Percentiles rank a stretch among this genome's conserved stretches.
These are phyloP conservation scores for Kwoniella heveanensis DNA, from an alignment of 768 basidiomycete genomes.

Conservation along the genomic window DNA sequence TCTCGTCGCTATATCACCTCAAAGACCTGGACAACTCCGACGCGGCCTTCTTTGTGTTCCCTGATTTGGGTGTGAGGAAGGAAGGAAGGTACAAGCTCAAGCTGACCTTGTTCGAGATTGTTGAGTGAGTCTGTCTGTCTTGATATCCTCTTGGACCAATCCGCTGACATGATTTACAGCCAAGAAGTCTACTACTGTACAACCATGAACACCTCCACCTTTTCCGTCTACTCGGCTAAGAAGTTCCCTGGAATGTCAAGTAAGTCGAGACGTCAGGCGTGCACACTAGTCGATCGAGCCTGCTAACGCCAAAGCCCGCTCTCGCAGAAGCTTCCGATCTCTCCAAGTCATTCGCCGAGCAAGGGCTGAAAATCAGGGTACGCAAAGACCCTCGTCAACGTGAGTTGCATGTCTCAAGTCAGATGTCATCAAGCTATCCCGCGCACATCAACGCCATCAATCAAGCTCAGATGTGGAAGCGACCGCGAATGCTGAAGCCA, in stretches of 20 bases:
- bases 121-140: constrained; percentile 66
- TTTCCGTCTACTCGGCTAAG: constrained; percentile 94
- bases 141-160: constrained; percentile 1
- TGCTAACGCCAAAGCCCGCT: too few species aligned
- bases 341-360: constrained; percentile 88
- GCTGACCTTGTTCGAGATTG: constrained; percentile 82
- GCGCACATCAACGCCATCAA: not conserved
- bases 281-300: too few species aligned
- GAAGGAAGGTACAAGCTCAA: constrained; percentile 86
- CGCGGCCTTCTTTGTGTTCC: constrained; percentile 95
- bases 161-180: constrained; percentile 21
- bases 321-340: constrained; percentile 80
- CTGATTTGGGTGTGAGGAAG: constrained; percentile 85
- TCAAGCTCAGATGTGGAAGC: not conserved
- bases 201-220: constrained; percentile 81
- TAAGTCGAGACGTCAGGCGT: constrained; percentile 57
- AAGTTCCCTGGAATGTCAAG: constrained; percentile 97
- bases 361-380: constrained; percentile 92
- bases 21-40: constrained; percentile 68
- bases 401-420: constrained; percentile 21
- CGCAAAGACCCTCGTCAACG: constrained; percentile 66
- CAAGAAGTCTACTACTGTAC: constrained; percentile 83
- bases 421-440: constrained; percentile 3
- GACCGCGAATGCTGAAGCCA: not conserved
- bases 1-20: constrained; percentile 85